Base-by-base conservation (phyloP, 2,329 filamentous ascomycete genomes). In the Aspergillus calidoustus region DNA sequence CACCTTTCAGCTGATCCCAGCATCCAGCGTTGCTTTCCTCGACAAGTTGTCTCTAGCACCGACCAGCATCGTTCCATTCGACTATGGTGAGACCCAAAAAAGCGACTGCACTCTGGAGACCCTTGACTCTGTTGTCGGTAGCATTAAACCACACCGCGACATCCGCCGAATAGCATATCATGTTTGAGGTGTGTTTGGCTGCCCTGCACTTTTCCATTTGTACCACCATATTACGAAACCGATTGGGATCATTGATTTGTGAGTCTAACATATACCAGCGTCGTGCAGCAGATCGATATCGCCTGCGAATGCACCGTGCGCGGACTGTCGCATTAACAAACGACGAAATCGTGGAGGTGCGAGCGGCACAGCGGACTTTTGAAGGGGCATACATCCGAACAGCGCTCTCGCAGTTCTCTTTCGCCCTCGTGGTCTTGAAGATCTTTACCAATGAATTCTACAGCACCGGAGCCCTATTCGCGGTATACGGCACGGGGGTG, bases 371-470 rank as follows among this genome's bases (percentile, higher is more conserved):
- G 76, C 88, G 95, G 58, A 99, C 95, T 2, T 99, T 98, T 71
- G 95, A 99, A 79, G 95, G 95, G 23, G 95, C 95, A 23, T 99
- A 98, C 79, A 90, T 97, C 73, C 91, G 95, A 64, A 99, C 95
- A 0, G 93, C 94, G 3, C 87, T 99, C 22, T 92, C 91, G 3
- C 93, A 98, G 73, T 98, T 98, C 81, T 94, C 91, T 60, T 98
- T 99, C 77, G 89, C 94, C 22, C 88, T 99, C 54, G 89, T 99
- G 65, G 91, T 99, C 56, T 87, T 97, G 68, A 97, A 96, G 81
- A 96, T 99, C 77, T 98, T 99, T 81, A 97, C 93, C 8, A 86
- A 89, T 56, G 95, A 98, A 74, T 98, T 99, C 82, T 98, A 98
- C 79, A 88, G 90, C 68, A 97, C 97, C 65, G 95, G 95, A n/a